Base-by-base conservation (phyloP, 495 filamentous ascomycete genomes). In the Echria macrotheca region DNA sequence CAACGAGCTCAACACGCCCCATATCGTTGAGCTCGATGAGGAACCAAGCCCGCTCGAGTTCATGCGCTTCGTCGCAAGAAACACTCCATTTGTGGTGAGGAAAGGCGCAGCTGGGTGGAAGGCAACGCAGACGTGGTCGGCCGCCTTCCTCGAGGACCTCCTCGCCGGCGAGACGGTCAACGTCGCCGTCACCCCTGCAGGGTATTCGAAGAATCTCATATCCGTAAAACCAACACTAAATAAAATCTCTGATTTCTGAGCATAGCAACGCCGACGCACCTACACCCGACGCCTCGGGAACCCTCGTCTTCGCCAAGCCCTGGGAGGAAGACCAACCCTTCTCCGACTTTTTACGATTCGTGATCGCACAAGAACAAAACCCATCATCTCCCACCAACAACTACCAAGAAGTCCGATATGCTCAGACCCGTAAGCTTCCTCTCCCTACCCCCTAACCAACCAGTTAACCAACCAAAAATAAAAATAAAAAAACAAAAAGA, bases 31-130 rank as follows among this genome's bases (percentile, higher is more conserved):
- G 40, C 67, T 87, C 3, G 28, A 67, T n/a, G 70, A 78, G 24
- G 72, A 78, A 29, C 86, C 86, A 1, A 84, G 77, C 26, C 72
- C 86, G 0, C 71, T 89, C 6, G 81, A 87, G 57, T 89, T 89
- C 60, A 80, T 87, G 76, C 73, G 81, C 50, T 81, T 77, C 63
- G 83, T 86, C 12, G 69, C 78, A 24, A 68, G 58, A 14, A 89
- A 89, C 53, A 73, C 76, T 0, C 86, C 86, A 5, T 87, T 89
- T 46, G 75, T 89, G 1, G 72, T 88, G 28, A 71, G 80, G 28
- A 66, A 72, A 3, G 83, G 71, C 6, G 81, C 79, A 0, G 43
- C 44, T 7, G 51, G 70, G 47, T 91, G 84, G 85, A 51, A 62
- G 4, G 84, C 86, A 2, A 56, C 67, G 3, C 54, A 59, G 47